A percentile compares a stretch with the other conserved stretches of the same genome.
phyloP scores from a whole-genome alignment of 495 filamentous ascomycete genomes.

The Xylaria telfairii region DNA sequence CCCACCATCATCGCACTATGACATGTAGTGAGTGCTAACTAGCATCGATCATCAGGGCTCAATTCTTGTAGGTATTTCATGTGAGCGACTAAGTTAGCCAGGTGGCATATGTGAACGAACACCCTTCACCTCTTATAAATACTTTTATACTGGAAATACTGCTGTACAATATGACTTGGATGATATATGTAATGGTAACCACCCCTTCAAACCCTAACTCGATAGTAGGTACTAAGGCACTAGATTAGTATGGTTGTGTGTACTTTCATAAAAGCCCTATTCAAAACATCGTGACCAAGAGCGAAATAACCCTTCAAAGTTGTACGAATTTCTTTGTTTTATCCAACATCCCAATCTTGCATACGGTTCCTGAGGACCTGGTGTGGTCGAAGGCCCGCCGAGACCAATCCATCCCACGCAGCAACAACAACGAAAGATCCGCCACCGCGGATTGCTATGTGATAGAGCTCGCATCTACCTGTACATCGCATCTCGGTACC shows the following conservation, averaged over 20 bases:
- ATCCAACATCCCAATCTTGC: background rate
- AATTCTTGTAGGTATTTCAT: too few species aligned
- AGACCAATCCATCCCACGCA: background rate
- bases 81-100: too few species aligned
- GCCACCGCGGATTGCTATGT: background rate
- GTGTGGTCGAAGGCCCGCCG: background rate
- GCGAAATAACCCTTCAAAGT: background rate
- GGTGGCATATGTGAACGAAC: too few species aligned
- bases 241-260: background rate
- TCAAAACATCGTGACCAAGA: background rate
- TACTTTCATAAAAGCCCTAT: background rate
- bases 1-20: too few species aligned
- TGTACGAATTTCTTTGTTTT: background rate
- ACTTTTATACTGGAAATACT: too few species aligned
- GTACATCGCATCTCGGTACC: conserved; percentile 14
- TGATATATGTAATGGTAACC: too few species aligned
- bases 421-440: background rate
- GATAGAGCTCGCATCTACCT: background rate
- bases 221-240: too few species aligned
- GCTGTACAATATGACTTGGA: too few species aligned
- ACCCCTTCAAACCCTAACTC: too few species aligned
- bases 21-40: too few species aligned
- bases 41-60: too few species aligned
- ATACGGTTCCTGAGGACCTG: background rate
- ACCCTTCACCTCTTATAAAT: too few species aligned